Evolutionary conservation across 331 rosid species (phyloP).

Genomic region (Saraca asoca): DNA sequence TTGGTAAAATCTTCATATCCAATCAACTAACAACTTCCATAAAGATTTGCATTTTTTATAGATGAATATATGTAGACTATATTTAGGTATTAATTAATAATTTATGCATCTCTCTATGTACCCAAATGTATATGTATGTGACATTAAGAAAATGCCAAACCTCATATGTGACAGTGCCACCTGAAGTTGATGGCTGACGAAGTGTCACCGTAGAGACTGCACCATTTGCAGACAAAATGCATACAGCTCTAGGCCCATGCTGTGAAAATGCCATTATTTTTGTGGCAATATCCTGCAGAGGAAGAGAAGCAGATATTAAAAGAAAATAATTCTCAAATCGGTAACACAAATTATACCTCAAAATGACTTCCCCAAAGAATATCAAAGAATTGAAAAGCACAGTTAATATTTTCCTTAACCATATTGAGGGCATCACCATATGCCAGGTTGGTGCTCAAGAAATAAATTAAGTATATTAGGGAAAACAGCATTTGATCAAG

Average conservation of each 20-base stretch:
- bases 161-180: conserved; percentile 94
- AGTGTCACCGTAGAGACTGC: conserved; percentile 93
- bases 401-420: conserved; percentile 1
- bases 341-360: not conserved
- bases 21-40: conserved; percentile 2
- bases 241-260: conserved; percentile 85
- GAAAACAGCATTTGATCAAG: conserved; percentile 2
- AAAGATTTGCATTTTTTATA: conserved; percentile 1
- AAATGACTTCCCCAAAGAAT: conserved; percentile 1
- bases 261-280: conserved; percentile 91
- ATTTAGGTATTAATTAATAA: not conserved
- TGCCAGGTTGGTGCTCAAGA: not conserved
- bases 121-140: not conserved
- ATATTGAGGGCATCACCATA: not conserved
- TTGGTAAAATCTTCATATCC: not conserved
- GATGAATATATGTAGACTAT: not conserved
- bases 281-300: conserved; percentile 75
- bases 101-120: too few relatives aligned
- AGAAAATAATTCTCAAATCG: not conserved
- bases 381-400: conserved; percentile 11
- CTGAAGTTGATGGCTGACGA: conserved; percentile 84
- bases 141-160: conserved; percentile 41
- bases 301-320: conserved; percentile 11
- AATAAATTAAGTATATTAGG: not conserved
- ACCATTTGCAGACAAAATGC: conserved; percentile 87